A percentile compares a stretch with the other conserved stretches of the same genome.
Conservation (phyloP, 768 basidiomycete species). For the Gloeophyllum trabeum region DNA sequence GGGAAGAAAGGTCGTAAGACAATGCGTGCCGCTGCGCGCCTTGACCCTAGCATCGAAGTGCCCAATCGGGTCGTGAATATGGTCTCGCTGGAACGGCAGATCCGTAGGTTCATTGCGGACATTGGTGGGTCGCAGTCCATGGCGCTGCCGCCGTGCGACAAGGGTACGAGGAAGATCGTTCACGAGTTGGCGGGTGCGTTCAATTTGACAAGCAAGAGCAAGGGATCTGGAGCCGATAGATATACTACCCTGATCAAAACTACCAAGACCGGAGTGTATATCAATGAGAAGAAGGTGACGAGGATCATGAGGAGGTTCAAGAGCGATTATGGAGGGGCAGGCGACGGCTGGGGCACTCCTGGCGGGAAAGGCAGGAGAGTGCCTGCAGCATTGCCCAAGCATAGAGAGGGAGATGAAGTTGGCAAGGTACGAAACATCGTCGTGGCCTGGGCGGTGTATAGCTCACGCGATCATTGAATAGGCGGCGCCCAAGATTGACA, state of each 20-base stretch:
- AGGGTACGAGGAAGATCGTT: constrained; percentile 55
- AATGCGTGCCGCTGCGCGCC: constrained; percentile 42
- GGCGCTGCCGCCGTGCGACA: constrained; percentile 71
- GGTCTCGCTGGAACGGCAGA: constrained; percentile 55
- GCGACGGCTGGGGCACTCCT: constrained; percentile 16
- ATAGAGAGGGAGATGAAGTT: constrained; percentile 79
- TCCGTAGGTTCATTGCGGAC: constrained; percentile 58
- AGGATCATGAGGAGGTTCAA: constrained; percentile 25
- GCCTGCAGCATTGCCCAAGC: constrained; percentile 27
- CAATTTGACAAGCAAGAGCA: constrained; percentile 66
- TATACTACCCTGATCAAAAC: constrained; percentile 76
- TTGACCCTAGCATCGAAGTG: constrained; percentile 32
- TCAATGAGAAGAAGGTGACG: constrained; percentile 53
- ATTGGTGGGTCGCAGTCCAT: constrained; percentile 39
- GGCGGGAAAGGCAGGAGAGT: constrained; percentile 15
- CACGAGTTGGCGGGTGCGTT: constrained; percentile 80
- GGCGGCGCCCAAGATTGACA: constrained; percentile 74
- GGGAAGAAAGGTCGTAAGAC: constrained; percentile 62
- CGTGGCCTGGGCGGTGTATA: background rate
- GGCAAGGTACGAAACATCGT: constrained; percentile 44
- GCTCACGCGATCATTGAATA: constrained; percentile 14
- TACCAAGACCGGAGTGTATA: constrained; percentile 35
- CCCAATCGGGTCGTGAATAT: constrained; percentile 50
- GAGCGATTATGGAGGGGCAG: constrained; percentile 20
- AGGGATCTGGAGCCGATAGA: constrained; percentile 53